These are phyloP conservation scores for Huntiella decipiens DNA, from an alignment of 2,329 filamentous ascomycete genomes.

Conservation along the genomic window DNA sequence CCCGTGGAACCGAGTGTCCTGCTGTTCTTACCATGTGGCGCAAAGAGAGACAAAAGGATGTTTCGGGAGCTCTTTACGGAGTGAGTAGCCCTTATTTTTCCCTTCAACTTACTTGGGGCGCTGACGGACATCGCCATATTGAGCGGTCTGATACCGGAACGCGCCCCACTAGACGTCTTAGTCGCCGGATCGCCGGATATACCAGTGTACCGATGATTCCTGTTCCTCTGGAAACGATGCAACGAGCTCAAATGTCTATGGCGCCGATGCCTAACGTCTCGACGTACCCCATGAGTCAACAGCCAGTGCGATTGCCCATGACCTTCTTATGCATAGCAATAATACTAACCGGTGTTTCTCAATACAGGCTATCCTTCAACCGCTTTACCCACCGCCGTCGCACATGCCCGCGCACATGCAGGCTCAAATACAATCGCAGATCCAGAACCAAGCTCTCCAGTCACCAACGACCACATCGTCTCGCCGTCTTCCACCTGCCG, in stretches of 20 bases:
- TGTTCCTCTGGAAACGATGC: too few relatives aligned
- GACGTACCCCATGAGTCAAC: too few relatives aligned
- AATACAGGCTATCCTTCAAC: neutral
- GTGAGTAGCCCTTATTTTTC: slow-evolving; percentile 20
- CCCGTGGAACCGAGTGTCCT: slow-evolving; percentile 5
- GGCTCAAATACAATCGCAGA: neutral
- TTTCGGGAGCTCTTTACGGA: slow-evolving; percentile 26
- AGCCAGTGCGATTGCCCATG: too few relatives aligned
- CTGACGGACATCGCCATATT: too few relatives aligned
- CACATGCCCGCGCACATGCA: neutral
- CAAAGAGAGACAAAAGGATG: slow-evolving; percentile 57
- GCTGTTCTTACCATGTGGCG: slow-evolving; percentile 58
- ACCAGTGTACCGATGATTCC: too few relatives aligned
- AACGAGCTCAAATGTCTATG: too few relatives aligned
- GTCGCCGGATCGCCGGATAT: too few relatives aligned
- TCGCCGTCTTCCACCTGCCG: slow-evolving; percentile 41
- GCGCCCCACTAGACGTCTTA: too few relatives aligned
- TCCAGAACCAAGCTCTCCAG: neutral
- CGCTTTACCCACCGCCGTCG: neutral
- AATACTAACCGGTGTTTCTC: too few relatives aligned
- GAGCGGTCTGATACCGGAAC: too few relatives aligned
- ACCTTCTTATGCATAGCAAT: too few relatives aligned
- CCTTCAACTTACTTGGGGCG: neutral
- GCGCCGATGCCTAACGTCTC: too few relatives aligned
- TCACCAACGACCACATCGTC: slow-evolving; percentile 24